A percentile compares a stretch with the other conserved stretches of the same genome.
Evolutionary conservation across 257 asterid genomes (phyloP).

Genomic region (Voacanga thouarsii): DNA sequence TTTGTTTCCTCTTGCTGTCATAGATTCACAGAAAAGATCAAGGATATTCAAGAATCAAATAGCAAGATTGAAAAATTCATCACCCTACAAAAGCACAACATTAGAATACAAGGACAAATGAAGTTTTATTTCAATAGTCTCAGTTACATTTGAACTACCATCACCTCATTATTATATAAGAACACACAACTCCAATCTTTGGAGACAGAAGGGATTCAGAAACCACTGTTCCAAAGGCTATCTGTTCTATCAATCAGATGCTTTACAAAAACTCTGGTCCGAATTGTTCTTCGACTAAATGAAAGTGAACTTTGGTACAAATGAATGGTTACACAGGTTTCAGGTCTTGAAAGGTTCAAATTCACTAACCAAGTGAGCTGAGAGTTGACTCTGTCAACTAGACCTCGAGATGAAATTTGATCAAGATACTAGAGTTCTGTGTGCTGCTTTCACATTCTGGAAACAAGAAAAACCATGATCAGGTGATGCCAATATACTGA

Average conservation of each 20-base stretch:
- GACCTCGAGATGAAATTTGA: constrained; percentile 2
- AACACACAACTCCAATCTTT: neutral
- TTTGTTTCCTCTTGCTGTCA: neutral
- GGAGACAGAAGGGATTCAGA: neutral
- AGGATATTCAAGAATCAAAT: neutral
- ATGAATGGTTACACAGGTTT: neutral
- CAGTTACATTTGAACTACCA: neutral
- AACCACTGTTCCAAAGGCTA: neutral
- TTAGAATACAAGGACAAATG: neutral
- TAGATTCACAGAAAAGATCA: neutral
- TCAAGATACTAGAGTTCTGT: constrained; percentile 15
- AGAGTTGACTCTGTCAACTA: neutral
- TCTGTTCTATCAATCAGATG: neutral
- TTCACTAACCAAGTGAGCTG: neutral
- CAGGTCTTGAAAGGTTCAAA: neutral
- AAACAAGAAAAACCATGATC: constrained; percentile 5
- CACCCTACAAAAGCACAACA: neutral
- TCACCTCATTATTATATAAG: neutral
- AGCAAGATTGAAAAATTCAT: neutral
- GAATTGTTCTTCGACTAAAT: neutral
- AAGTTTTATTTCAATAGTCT: neutral
- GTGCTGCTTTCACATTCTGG: constrained; percentile 42
- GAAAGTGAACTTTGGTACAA: neutral
- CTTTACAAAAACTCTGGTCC: neutral
- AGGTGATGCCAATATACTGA: neutral